A percentile compares a stretch with the other conserved stretches of the same genome.
phyloP scores from a whole-genome alignment of 768 basidiomycete genomes.

The Rhodotorula toruloides region DNA sequence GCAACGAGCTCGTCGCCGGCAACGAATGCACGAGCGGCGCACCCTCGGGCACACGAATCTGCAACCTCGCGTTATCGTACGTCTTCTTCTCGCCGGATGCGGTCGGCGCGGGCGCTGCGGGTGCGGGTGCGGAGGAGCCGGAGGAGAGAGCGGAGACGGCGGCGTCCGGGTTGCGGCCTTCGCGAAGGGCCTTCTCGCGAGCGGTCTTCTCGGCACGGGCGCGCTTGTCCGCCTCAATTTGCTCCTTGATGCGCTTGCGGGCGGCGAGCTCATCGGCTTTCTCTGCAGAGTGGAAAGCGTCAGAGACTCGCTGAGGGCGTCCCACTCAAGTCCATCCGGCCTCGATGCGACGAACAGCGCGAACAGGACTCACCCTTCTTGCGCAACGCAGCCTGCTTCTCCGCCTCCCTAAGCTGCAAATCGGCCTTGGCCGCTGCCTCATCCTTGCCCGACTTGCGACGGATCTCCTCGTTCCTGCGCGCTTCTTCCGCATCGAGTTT shows the following conservation, averaged over 20 bases:
- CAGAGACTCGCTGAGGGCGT: not conserved
- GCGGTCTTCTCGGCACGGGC: slow-evolving; percentile 81
- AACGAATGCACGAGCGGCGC: slow-evolving; percentile 61
- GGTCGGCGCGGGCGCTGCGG: slow-evolving; percentile 45
- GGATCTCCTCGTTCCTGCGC: slow-evolving; percentile 67
- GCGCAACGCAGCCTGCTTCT: slow-evolving; percentile 67
- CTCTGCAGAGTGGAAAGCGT: slow-evolving; percentile 52
- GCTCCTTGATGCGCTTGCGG: slow-evolving; percentile 77
- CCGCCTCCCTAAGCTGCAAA: slow-evolving; percentile 54
- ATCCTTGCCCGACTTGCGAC: slow-evolving; percentile 82
- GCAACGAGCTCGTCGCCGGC: slow-evolving; percentile 42
- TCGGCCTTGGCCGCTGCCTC: slow-evolving; percentile 71
- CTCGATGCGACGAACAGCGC: not conserved
- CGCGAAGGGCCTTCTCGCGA: slow-evolving; percentile 82
- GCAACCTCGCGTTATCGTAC: slow-evolving; percentile 83
- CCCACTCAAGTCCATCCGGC: not conserved
- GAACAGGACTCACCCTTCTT: slow-evolving; percentile 56
- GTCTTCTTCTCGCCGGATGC: slow-evolving; percentile 54
- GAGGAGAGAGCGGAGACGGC: slow-evolving; percentile 38
- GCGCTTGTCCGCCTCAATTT: slow-evolving; percentile 90
- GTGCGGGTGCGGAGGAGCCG: slow-evolving; percentile 46
- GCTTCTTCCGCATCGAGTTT: slow-evolving; percentile 65
- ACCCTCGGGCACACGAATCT: slow-evolving; percentile 76
- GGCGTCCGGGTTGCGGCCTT: slow-evolving; percentile 53
- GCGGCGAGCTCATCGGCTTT: slow-evolving; percentile 85